Evolutionary conservation across 805 yeast species (phyloP), one percentile per base, ranked within the genome.

Genomic region (Sungouiozyma ichnusensis): DNA sequence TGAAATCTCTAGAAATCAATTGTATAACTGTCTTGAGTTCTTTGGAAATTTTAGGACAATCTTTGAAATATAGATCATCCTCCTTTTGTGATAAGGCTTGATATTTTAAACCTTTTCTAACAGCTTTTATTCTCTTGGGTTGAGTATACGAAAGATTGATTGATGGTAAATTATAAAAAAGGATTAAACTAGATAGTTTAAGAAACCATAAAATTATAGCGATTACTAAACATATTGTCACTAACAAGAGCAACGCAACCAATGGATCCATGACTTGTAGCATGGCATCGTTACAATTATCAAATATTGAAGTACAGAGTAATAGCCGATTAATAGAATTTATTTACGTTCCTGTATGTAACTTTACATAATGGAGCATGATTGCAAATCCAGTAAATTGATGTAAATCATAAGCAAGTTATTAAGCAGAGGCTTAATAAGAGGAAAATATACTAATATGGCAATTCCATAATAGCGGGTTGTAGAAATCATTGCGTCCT

Each of bases 1-100:
- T 65, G 52, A 79, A 82, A 39, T 76, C 77, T 15, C 69, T 53
- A 0, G 79, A 44, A 0, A 81, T 60, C n/a, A 71, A 52, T 14
- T 65, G 59, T 1, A 75, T 54, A 3, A 81, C 57, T 1, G 62
- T 65, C 18, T 71, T 67, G 1, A 78, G 37, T 0, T 72, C 67
- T 35, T 64, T 68, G 3, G 76, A 71, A 9, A 55, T 42, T 29
- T 54, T 51, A 11, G 51, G 50, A 40, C 45, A 36, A 15, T 44
- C 40, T 14, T 44, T 33, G 20, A 42, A 42, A 16, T 48, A 35
- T 11, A 14, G 11, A 24, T 24, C 14, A 9, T 15, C 41, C 16
- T 29, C n/a, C 8, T 16, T 19, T n/a, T 9, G 16, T 18, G 38
- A 17, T 15, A 14, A 7, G 13, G n/a, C 6, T 8, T 33, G 6